A percentile compares a stretch with the other conserved stretches of the same genome.
Conservation (phyloP, 495 filamentous ascomycete genomes). For the Lineolata rhizophorae region DNA sequence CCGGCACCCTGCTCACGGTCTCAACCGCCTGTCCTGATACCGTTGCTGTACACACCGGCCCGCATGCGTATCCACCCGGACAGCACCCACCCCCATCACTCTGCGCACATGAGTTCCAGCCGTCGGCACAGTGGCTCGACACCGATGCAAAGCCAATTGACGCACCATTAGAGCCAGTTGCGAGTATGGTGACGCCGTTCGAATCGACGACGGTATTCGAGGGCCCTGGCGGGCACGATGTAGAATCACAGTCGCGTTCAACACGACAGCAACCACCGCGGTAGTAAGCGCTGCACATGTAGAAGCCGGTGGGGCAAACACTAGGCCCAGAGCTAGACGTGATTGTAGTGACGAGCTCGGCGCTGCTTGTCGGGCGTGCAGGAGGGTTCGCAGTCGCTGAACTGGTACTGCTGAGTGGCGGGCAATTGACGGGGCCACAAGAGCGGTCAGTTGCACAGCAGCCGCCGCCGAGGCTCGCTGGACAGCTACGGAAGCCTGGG, state of each 20-base stretch:
- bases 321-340: conserved; percentile 16
- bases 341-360: conserved; percentile 18
- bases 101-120: not conserved
- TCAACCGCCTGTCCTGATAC: not conserved
- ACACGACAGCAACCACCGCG: conserved; percentile 61
- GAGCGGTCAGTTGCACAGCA: conserved; percentile 19
- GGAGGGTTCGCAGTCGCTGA: too few species aligned
- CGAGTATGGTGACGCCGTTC: conserved; percentile 43
- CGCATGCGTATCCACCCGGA: not conserved
- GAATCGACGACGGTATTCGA: conserved; percentile 35
- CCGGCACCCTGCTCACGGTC: too few species aligned
- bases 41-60: not conserved
- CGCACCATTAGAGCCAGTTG: conserved; percentile 5
- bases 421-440: conserved; percentile 11
- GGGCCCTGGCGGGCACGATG: conserved; percentile 29
- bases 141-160: not conserved
- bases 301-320: conserved; percentile 52
- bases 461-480: conserved; percentile 17
- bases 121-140: not conserved
- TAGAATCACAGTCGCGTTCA: conserved; percentile 56
- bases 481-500: conserved; percentile 30
- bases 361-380: conserved; percentile 27
- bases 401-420: conserved; percentile 5
- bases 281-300: conserved; percentile 43
- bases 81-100: not conserved